Conservation (phyloP, 2,329 filamentous ascomycete genomes). For the Epichloe amarillans region DNA sequence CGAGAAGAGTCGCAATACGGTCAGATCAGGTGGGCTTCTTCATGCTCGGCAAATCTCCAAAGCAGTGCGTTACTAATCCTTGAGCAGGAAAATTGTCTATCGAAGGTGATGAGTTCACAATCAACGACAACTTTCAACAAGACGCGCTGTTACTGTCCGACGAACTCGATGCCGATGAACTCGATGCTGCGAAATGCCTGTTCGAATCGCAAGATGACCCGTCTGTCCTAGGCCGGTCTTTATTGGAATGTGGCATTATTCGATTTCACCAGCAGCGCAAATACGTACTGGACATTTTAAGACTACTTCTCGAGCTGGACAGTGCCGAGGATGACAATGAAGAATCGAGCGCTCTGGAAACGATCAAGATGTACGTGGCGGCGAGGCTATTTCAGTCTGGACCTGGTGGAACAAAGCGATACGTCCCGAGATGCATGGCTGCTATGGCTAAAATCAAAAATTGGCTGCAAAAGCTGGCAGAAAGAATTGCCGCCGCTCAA, state of each 20-base stretch:
- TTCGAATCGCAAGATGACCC: slow-evolving; percentile 60
- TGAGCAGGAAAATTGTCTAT: slow-evolving; percentile 61
- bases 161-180: slow-evolving; percentile 78
- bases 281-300: slow-evolving; percentile 70
- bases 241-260: slow-evolving; percentile 69
- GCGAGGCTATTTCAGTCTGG: slow-evolving; percentile 19
- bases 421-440: slow-evolving; percentile 60
- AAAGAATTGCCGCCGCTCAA: slow-evolving; percentile 62
- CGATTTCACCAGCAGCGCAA: slow-evolving; percentile 78
- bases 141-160: slow-evolving; percentile 71
- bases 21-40: slow-evolving; percentile 48
- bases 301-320: slow-evolving; percentile 61
- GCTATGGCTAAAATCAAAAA: slow-evolving; percentile 64
- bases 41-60: background rate
- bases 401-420: slow-evolving; percentile 38
- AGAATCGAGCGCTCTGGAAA: slow-evolving; percentile 18
- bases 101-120: slow-evolving; percentile 56
- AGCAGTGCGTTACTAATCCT: slow-evolving; percentile 6
- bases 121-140: slow-evolving; percentile 84
- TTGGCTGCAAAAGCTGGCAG: slow-evolving; percentile 63
- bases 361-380: slow-evolving; percentile 22
- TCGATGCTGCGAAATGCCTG: slow-evolving; percentile 67
- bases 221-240: slow-evolving; percentile 53
- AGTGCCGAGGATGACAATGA: slow-evolving; percentile 40
- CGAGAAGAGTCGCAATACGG: slow-evolving; percentile 57